Evolutionary conservation across 2,329 filamentous ascomycete genomes (phyloP), one percentile per base, ranked within the genome.

Genomic region (Clonostachys chloroleuca): DNA sequence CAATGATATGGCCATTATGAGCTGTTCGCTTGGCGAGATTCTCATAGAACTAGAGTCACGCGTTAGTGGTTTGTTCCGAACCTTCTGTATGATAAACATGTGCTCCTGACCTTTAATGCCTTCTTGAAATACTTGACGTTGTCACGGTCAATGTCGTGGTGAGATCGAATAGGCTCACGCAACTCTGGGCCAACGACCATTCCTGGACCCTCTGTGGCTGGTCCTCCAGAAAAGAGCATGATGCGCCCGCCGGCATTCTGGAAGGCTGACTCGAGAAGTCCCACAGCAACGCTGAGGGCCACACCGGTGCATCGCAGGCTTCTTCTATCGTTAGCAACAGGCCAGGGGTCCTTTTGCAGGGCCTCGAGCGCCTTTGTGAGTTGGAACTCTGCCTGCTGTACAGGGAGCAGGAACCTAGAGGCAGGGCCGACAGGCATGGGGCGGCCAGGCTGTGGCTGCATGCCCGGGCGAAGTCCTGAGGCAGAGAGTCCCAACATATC

Each of bases 101-200:
- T 43, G 12, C 13, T 10, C 41, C 74, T 49, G 67, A 90, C 87
- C 83, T 97, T 99, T 44, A 96, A 71, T 18, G 94, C 94, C 73
- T 99, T 99, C 78, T 99, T 99, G 74, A 95, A 97, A 72, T 97
- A 96, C 69, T 99, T 99, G 73, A 96, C 95, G 65, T 96, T 96
- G 68, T 99, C 94, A 49, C 92, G 84, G 65, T 99, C 94, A 67
- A 99, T 99, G 61, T 99, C 94, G 69, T 99, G 94, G 70, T 99
- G 94, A 40, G 92, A 97, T 62, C 94, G 87, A 55, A 99, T 97
- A 10, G 95, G 91, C 66, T 99, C 94, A 65, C 92, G 87, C 54
- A 99, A 75, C 69, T 99, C 94, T 20, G 94, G 89, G 3, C 92
- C 92, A 63, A 99, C 94, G 34, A 99, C 94, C 81, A 96, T 91